Conservation (phyloP, 352 stramenopile species). For the Pythium utonaiense region DNA sequence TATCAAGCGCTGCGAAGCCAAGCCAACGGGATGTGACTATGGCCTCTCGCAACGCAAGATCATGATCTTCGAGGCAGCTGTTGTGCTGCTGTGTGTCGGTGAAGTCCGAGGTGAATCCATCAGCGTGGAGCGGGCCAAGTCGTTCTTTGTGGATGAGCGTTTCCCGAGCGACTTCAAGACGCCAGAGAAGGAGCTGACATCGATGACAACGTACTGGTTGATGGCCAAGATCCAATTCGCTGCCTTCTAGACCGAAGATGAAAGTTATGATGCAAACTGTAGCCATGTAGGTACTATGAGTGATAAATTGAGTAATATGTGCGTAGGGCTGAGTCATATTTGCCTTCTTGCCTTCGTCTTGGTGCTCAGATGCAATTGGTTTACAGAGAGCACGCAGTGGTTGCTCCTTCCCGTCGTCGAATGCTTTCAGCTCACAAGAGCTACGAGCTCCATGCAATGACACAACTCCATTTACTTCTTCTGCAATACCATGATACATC, state of each 20-base stretch:
- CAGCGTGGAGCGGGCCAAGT: slow-evolving; percentile 17
- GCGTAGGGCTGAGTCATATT: no score
- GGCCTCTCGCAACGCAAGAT: background rate
- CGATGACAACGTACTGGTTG: background rate
- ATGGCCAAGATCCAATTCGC: background rate
- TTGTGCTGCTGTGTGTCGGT: slow-evolving; percentile 11
- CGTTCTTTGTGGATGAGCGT: slow-evolving; percentile 36
- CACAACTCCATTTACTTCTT: no score
- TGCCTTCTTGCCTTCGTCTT: no score
- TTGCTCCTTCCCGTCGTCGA: no score
- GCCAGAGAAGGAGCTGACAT: background rate
- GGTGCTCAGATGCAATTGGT: no score
- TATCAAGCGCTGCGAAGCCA: background rate
- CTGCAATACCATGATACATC: no score
- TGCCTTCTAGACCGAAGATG: background rate
- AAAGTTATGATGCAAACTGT: no score
- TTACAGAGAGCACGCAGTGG: no score
- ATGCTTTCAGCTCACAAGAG: no score
- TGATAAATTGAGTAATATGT: no score
- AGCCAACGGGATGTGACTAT: background rate
- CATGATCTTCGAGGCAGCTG: background rate
- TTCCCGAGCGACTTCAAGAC: slow-evolving; percentile 21
- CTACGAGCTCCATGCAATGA: no score
- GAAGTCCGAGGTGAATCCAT: slow-evolving; percentile 3
- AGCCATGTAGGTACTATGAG: no score